Base-by-base conservation (phyloP, 139 green algal genomes). In the Chlorella sp. region DNA sequence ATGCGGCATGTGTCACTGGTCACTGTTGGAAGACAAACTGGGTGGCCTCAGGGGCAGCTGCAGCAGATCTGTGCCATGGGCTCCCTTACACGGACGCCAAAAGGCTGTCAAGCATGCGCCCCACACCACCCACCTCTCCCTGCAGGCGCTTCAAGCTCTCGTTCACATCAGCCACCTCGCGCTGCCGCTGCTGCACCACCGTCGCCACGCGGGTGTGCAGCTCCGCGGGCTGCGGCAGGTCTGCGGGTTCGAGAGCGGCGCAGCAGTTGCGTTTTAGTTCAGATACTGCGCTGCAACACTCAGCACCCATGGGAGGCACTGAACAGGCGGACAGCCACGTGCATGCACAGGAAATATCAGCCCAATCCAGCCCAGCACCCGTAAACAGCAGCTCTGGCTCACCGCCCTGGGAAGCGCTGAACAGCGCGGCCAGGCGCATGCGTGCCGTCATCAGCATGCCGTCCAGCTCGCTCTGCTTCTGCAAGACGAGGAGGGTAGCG, bases 201-300 rank as follows among this genome's bases (percentile, higher is more conserved):
- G 74, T 36, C 41, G 86, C 82, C 34, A 86, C 65, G 41, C 39
- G 34, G 0, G 17, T 32, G 11, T 34, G 65, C 20, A 91, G 73
- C 47, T 87, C 32, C 13, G 79, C 75, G 30, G 78, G 20, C 4
- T 23, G 30, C 23, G 88, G 88, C 85, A 90, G 64, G 15, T 87
- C 87, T 91, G 84, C 87, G 85, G 28, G 62, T 6, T 6, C 4
- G 25, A 32, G 26, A 30, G 12, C 2, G 41, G 18, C 7, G n/a
- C 64, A 71, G 64, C 64, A 41, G 6, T 30, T n/a, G n/a, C n/a
- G n/a, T n/a, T n/a, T n/a, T n/a, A n/a, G n/a, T n/a, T n/a, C n/a
- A n/a, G n/a, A n/a, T n/a, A n/a, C n/a, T n/a, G n/a, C n/a, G n/a
- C n/a, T n/a, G n/a, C n/a, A n/a, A n/a, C n/a, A n/a, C n/a, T n/a